Percentiles rank a stretch among this genome's conserved stretches.
These are phyloP conservation scores for Stachybotrys elegans DNA, from an alignment of 2,329 filamentous ascomycete species.

Conservation along the genomic window DNA sequence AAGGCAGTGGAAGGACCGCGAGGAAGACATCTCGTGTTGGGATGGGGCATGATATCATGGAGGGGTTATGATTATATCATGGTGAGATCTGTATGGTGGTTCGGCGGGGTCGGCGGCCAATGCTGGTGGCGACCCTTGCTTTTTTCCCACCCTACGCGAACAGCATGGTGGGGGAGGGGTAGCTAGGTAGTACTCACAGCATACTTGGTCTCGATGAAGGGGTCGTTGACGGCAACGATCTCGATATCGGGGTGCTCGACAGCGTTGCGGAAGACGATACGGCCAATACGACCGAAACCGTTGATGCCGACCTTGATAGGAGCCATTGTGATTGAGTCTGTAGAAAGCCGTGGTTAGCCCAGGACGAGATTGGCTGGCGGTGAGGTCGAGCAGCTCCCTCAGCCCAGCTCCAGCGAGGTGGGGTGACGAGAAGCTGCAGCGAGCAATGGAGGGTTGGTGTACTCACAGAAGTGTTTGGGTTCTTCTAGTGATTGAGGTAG, in stretches of 20 bases:
- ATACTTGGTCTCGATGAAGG: conserved; percentile 97
- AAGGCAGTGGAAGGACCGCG: too few relatives aligned
- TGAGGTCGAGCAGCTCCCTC: too few relatives aligned
- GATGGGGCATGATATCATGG: conserved; percentile 5
- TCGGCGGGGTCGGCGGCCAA: background rate
- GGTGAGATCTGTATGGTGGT: background rate
- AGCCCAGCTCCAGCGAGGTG: too few relatives aligned
- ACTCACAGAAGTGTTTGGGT: too few relatives aligned
- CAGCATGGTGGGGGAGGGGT: conserved; percentile 11
- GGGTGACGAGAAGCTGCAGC: too few relatives aligned
- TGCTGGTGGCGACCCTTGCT: background rate
- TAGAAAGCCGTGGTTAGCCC: too few relatives aligned
- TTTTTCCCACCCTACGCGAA: conserved; percentile 1
- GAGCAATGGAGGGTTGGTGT: too few relatives aligned
- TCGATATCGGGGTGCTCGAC: conserved; percentile 85
- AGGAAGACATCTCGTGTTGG: too few relatives aligned
- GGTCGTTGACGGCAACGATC: conserved; percentile 96
- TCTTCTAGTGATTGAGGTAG: too few relatives aligned
- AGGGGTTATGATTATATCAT: conserved; percentile 3
- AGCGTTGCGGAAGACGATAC: conserved; percentile 98
- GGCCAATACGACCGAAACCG: conserved; percentile 99
- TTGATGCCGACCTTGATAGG: conserved; percentile 88
- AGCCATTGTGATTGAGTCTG: conserved; percentile 35
- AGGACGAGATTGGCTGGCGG: too few relatives aligned
- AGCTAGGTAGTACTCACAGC: conserved; percentile 83